A percentile compares a stretch with the other conserved stretches of the same genome.
Conservation (phyloP, 1,139 yeast genomes). For the Suhomyces choctaworum region DNA sequence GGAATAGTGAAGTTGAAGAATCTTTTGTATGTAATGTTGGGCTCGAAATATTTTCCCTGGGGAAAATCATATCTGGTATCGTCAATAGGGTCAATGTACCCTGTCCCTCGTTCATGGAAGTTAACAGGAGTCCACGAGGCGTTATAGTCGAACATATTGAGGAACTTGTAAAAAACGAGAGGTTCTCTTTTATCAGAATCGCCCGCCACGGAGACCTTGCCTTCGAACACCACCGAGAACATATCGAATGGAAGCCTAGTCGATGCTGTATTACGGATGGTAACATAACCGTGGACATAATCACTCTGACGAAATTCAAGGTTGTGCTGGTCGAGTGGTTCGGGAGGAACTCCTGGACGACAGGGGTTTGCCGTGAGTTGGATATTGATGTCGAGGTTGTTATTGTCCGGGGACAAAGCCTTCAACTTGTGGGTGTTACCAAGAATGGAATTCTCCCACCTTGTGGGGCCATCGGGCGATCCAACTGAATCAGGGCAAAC, state of each 20-base stretch:
- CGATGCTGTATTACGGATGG: conserved; percentile 33
- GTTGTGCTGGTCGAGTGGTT: conserved; percentile 29
- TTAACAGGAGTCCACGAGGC: conserved; percentile 45
- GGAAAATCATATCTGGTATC: conserved; percentile 30
- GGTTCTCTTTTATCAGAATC: conserved; percentile 20
- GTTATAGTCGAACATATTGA: conserved; percentile 44
- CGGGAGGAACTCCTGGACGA: conserved; percentile 23
- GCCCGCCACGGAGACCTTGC: conserved; percentile 28
- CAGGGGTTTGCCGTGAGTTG: conserved; percentile 20
- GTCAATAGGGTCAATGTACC: conserved; percentile 37
- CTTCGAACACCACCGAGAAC: conserved; percentile 43
- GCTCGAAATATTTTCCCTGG: conserved; percentile 29
- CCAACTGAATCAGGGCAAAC: background rate
- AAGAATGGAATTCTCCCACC: conserved; percentile 29
- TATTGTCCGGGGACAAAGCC: conserved; percentile 19
- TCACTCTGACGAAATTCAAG: conserved; percentile 43
- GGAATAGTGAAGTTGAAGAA: conserved; percentile 44
- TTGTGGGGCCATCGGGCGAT: conserved; percentile 9
- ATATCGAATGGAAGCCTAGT: conserved; percentile 39
- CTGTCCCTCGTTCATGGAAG: conserved; percentile 31
- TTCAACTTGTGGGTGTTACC: conserved; percentile 28
- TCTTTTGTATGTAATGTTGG: conserved; percentile 39
- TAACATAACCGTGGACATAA: conserved; percentile 39
- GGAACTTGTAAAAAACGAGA: conserved; percentile 23
- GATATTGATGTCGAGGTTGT: conserved; percentile 20